Evolutionary conservation across 306 rosid species (phyloP).

Genomic region (Fragaria nilgerrensis): DNA sequence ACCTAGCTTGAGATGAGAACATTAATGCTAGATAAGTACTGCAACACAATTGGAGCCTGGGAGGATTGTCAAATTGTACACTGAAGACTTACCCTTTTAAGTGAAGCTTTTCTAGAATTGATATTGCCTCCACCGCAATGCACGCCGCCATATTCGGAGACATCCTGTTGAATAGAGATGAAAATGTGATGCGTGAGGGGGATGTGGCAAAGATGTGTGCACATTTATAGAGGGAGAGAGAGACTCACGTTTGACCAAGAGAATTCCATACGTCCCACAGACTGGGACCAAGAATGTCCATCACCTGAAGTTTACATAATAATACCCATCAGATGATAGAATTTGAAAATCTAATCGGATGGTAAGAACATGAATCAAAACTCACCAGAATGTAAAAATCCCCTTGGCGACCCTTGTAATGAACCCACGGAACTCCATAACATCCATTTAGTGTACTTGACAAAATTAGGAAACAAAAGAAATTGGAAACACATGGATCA

Average conservation of each 20-base stretch:
- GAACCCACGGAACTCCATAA: slow-evolving; percentile 90
- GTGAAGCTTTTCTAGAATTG: slow-evolving; percentile 96
- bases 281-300: slow-evolving; percentile 98
- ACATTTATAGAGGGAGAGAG: slow-evolving; percentile 13
- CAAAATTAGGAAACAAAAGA: slow-evolving; percentile 13
- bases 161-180: slow-evolving; percentile 58
- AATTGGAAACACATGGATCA: slow-evolving; percentile 19
- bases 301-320: slow-evolving; percentile 54
- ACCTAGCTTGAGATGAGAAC: slow-evolving; percentile 41
- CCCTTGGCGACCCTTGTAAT: slow-evolving; percentile 94
- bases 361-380: slow-evolving; percentile 30
- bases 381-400: slow-evolving; percentile 93
- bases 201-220: not conserved
- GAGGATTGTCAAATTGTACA: not conserved
- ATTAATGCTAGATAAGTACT: not conserved
- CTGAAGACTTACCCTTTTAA: slow-evolving; percentile 63
- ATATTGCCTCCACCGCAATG: slow-evolving; percentile 93
- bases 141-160: slow-evolving; percentile 89
- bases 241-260: slow-evolving; percentile 78
- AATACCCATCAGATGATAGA: slow-evolving; percentile 29
- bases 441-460: slow-evolving; percentile 77
- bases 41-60: not conserved
- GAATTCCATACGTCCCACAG: slow-evolving; percentile 94
- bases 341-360: slow-evolving; percentile 3
- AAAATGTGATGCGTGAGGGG: not conserved